Percentiles rank a stretch among this genome's conserved stretches.
These are phyloP conservation scores for Aspergillus uvarum DNA, from an alignment of 2,329 filamentous ascomycete genomes.

Conservation along the genomic window DNA sequence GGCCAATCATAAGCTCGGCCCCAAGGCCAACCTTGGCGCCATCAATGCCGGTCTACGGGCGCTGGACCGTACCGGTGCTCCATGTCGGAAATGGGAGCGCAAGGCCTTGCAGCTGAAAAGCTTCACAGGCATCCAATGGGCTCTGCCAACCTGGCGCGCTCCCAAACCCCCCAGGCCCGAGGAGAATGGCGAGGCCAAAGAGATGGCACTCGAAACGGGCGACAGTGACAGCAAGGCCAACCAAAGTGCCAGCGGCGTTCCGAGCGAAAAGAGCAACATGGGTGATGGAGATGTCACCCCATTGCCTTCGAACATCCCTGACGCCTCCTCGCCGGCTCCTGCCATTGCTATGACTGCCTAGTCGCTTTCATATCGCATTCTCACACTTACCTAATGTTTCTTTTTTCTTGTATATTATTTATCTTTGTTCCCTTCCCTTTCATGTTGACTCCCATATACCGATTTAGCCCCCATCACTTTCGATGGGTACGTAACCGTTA, in stretches of 20 bases:
- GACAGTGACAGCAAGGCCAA: slow-evolving; percentile 59
- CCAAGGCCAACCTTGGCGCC: slow-evolving; percentile 93
- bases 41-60: slow-evolving; percentile 96
- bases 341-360: slow-evolving; percentile 42
- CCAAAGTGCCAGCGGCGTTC: slow-evolving; percentile 55
- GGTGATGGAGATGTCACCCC: slow-evolving; percentile 50
- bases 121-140: slow-evolving; percentile 85
- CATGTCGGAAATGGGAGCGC: slow-evolving; percentile 87
- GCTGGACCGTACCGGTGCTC: slow-evolving; percentile 86
- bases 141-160: slow-evolving; percentile 78
- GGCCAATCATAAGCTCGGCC: slow-evolving; percentile 75
- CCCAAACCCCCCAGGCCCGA: slow-evolving; percentile 41
- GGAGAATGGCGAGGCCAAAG: slow-evolving; percentile 60
- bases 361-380: slow-evolving; percentile 1
- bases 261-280: slow-evolving; percentile 61
- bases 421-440: neutral
- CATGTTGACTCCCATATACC: no score
- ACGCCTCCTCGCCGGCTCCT: slow-evolving; percentile 54
- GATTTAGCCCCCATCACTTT: neutral
- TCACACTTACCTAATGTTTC: slow-evolving; percentile 1
- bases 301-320: slow-evolving; percentile 47
- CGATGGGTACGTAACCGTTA: slow-evolving; percentile 6
- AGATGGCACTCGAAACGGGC: slow-evolving; percentile 55
- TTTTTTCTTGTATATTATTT: slow-evolving; percentile 30
- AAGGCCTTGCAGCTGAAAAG: slow-evolving; percentile 83